These are phyloP conservation scores for Linaria vulgaris DNA, from an alignment of 257 asterid genomes.

Conservation along the genomic window DNA sequence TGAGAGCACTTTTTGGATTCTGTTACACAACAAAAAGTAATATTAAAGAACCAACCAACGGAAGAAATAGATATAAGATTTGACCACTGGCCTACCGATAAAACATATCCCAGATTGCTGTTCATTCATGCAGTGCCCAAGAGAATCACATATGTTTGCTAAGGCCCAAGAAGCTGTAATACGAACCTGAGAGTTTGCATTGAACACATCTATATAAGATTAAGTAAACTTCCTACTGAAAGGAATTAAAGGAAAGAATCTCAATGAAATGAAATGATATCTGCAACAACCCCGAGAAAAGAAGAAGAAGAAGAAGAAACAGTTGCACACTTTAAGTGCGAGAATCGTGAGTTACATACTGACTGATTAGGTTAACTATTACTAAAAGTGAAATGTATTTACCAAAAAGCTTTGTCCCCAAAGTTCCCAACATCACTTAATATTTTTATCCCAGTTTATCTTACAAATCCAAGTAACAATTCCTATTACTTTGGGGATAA, in stretches of 20 bases:
- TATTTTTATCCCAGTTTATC: too few relatives aligned
- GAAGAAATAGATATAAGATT: constrained; percentile 30
- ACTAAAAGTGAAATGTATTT: background rate
- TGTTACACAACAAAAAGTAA: constrained; percentile 32
- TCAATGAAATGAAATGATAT: background rate
- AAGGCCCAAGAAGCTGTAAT: constrained; percentile 96
- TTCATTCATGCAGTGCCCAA: constrained; percentile 57
- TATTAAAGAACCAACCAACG: constrained; percentile 28
- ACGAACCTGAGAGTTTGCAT: constrained; percentile 71
- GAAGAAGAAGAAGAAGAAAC: background rate
- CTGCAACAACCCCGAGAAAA: background rate
- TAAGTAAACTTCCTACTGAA: constrained; percentile 16
- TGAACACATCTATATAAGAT: constrained; percentile 20
- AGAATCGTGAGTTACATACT: background rate
- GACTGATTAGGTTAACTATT: background rate
- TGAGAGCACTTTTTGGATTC: constrained; percentile 49
- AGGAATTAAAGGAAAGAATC: constrained; percentile 4
- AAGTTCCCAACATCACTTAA: too few relatives aligned
- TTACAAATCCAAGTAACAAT: too few relatives aligned
- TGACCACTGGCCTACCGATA: constrained; percentile 34
- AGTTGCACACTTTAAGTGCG: too few relatives aligned
- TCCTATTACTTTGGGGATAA: too few relatives aligned
- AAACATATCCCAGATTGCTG: constrained; percentile 46
- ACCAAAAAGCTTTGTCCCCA: too few relatives aligned
- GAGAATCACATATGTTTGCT: constrained; percentile 87